These are phyloP conservation scores for Alternaria hordeiaustralica DNA, from an alignment of 2,329 filamentous ascomycete genomes.

Conservation along the genomic window DNA sequence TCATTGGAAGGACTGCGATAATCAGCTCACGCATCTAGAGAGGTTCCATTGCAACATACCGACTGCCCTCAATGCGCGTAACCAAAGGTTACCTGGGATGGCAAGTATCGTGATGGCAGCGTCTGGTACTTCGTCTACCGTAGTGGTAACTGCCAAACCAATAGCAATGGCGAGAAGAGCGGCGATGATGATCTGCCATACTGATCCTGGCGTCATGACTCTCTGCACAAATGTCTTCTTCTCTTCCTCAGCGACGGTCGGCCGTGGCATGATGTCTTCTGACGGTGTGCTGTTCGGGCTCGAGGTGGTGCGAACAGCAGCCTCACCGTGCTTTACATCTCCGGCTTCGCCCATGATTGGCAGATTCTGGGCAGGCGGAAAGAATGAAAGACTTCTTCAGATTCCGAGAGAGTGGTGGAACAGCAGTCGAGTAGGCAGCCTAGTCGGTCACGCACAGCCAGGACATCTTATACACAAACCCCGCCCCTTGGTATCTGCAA, in stretches of 20 bases:
- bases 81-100: conserved; percentile 60
- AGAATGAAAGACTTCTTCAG: neutral
- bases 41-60: conserved; percentile 42
- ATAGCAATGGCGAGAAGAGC: conserved; percentile 59
- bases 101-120: conserved; percentile 53
- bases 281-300: conserved; percentile 17
- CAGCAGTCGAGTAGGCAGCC: neutral
- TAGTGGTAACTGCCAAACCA: conserved; percentile 55
- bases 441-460: conserved; percentile 1
- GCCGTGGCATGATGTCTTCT: conserved; percentile 14
- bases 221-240: conserved; percentile 46
- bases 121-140: conserved; percentile 53
- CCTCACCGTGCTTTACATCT: conserved; percentile 19
- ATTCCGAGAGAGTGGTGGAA: neutral
- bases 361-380: neutral
- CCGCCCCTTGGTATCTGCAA: conserved; percentile 12
- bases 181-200: conserved; percentile 58
- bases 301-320: conserved; percentile 13
- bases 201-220: conserved; percentile 54
- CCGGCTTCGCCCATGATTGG: conserved; percentile 27
- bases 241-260: conserved; percentile 16
- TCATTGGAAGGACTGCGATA: conserved; percentile 58
- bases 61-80: conserved; percentile 58
- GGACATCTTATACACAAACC: conserved; percentile 25
- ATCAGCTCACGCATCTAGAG: neutral